Conservation (phyloP, 2,329 filamentous ascomycete species). For the Aspergillus pseudoterreus region DNA sequence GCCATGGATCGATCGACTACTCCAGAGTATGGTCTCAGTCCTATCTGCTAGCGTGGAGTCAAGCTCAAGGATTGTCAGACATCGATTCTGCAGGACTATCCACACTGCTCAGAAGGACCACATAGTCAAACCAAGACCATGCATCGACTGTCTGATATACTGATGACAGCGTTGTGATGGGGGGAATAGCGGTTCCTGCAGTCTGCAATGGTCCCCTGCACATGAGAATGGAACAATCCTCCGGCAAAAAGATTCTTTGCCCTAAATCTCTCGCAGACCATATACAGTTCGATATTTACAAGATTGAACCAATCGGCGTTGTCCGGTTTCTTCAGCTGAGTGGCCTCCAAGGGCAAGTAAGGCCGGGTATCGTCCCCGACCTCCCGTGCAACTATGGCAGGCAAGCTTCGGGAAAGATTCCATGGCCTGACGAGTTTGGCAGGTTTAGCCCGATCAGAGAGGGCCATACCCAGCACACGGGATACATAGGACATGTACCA, state of each 20-base stretch:
- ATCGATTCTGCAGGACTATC: constrained; percentile 3
- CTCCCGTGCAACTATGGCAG: too few species aligned
- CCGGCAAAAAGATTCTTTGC: not conserved
- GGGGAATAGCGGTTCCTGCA: not conserved
- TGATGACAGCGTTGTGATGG: not conserved
- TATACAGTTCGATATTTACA: not conserved
- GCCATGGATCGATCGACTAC: constrained; percentile 4
- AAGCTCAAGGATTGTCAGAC: constrained; percentile 2
- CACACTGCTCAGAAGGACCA: not conserved
- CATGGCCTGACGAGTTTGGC: not conserved
- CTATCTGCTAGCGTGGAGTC: constrained; percentile 1
- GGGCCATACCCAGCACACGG: not conserved
- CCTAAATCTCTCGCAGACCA: not conserved
- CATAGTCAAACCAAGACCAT: not conserved
- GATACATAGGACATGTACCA: not conserved
- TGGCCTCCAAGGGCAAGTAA: too few species aligned
- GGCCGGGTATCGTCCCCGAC: too few species aligned
- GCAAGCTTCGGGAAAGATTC: too few species aligned
- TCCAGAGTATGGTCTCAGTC: not conserved
- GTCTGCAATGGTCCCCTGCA: not conserved
- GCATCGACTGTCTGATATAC: not conserved
- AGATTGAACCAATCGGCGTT: not conserved
- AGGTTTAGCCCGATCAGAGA: not conserved
- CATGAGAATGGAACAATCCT: not conserved
- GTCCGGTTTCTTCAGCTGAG: not conserved